Evolutionary conservation across 306 rosid species (phyloP).

Genomic region (Castanea mollissima): DNA sequence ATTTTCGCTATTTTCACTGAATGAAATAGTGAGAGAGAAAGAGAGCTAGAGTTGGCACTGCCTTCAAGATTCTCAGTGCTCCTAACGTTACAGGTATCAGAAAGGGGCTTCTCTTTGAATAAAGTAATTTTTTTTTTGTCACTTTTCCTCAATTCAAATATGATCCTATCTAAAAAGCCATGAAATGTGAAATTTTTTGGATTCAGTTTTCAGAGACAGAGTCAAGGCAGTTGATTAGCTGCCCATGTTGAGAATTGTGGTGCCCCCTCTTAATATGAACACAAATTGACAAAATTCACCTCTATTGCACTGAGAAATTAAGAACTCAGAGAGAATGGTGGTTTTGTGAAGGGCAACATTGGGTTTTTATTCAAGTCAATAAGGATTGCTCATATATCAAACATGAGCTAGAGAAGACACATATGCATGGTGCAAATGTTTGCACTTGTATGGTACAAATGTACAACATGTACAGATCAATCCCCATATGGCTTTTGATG

Average conservation of each 20-base stretch:
- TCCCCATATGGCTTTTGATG: too few relatives aligned
- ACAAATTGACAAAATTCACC: neutral
- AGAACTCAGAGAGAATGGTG: neutral
- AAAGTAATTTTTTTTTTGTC: neutral
- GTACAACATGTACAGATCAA: too few relatives aligned
- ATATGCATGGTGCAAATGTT: too few relatives aligned
- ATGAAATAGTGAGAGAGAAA: neutral
- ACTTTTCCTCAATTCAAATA: constrained; percentile 1
- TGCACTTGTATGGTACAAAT: too few relatives aligned
- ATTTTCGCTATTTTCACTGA: neutral
- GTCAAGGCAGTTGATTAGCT: neutral
- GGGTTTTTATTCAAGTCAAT: neutral
- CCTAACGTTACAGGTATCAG: constrained; percentile 8
- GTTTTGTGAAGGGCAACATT: neutral
- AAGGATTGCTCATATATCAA: too few relatives aligned
- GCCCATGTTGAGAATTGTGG: neutral
- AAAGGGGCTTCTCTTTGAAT: constrained; percentile 6
- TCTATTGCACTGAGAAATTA: too few relatives aligned
- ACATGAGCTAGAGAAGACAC: too few relatives aligned
- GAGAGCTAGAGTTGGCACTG: constrained; percentile 19
- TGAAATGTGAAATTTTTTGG: neutral
- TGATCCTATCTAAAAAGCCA: too few relatives aligned
- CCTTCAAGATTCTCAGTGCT: constrained; percentile 37
- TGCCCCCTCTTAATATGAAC: neutral
- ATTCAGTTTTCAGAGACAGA: neutral